phyloP scores from a whole-genome alignment of 139 green algal genomes.

The Auxenochlorella protothecoides region DNA sequence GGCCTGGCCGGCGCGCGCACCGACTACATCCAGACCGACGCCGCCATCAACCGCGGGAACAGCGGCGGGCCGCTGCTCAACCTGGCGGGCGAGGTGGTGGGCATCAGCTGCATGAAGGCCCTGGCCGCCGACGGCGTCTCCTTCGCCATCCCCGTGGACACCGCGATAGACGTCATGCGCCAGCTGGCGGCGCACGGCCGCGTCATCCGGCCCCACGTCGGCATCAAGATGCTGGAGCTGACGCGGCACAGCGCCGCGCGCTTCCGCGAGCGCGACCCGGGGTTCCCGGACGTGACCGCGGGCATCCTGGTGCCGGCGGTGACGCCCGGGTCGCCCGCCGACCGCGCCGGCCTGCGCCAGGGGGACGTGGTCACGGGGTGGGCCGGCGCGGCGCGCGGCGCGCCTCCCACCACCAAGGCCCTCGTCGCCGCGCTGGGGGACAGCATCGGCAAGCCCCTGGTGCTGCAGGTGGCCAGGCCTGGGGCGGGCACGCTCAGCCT shows the following conservation, averaged over 20 bases:
- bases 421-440: conserved; percentile 33
- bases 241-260: conserved; percentile 25
- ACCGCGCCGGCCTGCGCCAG: conserved; percentile 34
- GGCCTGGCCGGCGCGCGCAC: conserved; percentile 40
- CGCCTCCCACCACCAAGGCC: conserved; percentile 21
- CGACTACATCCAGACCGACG: conserved; percentile 69
- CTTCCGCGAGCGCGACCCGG: conserved; percentile 28
- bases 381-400: background rate
- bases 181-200: conserved; percentile 43
- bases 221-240: conserved; percentile 64
- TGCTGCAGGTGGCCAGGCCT: conserved; percentile 22
- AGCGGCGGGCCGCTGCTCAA: conserved; percentile 61
- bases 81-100: conserved; percentile 53
- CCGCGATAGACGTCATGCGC: conserved; percentile 36
- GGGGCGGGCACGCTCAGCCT: conserved; percentile 11
- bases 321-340: conserved; percentile 37
- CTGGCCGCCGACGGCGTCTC: conserved; percentile 53
- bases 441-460: conserved; percentile 32
- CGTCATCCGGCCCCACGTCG: conserved; percentile 54
- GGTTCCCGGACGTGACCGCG: conserved; percentile 29
- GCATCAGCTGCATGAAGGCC: conserved; percentile 58
- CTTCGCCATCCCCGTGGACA: conserved; percentile 72
- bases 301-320: conserved; percentile 52
- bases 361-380: conserved; percentile 41
- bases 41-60: conserved; percentile 46